Conservation (phyloP, 768 basidiomycete genomes). For the Amanita pseudoporphyria region DNA sequence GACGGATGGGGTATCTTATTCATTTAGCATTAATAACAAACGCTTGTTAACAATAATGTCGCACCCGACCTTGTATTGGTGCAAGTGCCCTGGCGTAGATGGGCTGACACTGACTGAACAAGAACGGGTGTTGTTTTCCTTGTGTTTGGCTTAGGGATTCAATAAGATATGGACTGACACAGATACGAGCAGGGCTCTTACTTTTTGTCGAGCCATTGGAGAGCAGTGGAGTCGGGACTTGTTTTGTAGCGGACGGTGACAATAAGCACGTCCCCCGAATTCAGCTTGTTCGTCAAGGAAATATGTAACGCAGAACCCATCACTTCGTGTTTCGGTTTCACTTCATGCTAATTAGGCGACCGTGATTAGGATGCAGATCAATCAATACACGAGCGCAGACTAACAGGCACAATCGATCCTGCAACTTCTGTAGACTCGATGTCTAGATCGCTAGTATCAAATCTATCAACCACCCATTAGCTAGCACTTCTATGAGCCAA, state of each 20-base stretch:
- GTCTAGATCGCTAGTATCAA: slow-evolving; percentile 69
- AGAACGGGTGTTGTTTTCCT: slow-evolving; percentile 73
- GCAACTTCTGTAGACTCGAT: slow-evolving; percentile 46
- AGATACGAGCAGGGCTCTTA: slow-evolving; percentile 15
- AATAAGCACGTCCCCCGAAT: slow-evolving; percentile 35
- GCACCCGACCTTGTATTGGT: slow-evolving; percentile 62
- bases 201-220: slow-evolving; percentile 86
- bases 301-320: slow-evolving; percentile 75
- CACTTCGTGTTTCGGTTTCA: slow-evolving; percentile 51
- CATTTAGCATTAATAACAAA: neutral
- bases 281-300: slow-evolving; percentile 33
- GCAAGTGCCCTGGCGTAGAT: slow-evolving; percentile 77
- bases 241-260: slow-evolving; percentile 63
- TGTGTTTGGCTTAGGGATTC: slow-evolving; percentile 58
- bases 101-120: slow-evolving; percentile 92
- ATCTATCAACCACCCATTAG: slow-evolving; percentile 24
- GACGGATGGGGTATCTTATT: slow-evolving; percentile 71
- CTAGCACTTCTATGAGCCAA: neutral
- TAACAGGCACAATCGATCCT: slow-evolving; percentile 37
- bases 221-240: slow-evolving; percentile 60
- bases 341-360: slow-evolving; percentile 29
- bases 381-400: slow-evolving; percentile 12
- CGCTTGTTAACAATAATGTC: neutral
- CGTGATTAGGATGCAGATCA: neutral
- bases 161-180: neutral